Percentiles rank a stretch among this genome's conserved stretches.
phyloP scores from a whole-genome alignment of 2,329 filamentous ascomycete genomes.

The Neonectria sp. region DNA sequence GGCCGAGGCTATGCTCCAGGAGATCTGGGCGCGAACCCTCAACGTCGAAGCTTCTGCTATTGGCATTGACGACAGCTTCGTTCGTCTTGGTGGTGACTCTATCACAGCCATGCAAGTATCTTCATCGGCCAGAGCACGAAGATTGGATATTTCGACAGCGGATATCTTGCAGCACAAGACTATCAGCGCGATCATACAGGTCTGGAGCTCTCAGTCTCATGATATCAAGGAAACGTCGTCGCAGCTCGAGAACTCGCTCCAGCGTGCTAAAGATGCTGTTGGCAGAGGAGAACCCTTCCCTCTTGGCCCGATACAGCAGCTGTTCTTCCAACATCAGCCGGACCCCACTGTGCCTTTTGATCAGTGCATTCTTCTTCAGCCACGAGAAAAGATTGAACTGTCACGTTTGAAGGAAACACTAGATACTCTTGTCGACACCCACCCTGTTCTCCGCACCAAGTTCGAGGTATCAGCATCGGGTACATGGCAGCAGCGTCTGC shows the following conservation, averaged over 20 bases:
- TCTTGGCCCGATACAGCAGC: constrained; percentile 24
- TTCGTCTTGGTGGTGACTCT: constrained; percentile 64
- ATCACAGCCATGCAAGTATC: constrained; percentile 56
- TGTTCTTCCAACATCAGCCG: constrained; percentile 28
- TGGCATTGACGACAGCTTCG: constrained; percentile 62
- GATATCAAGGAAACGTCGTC: neutral
- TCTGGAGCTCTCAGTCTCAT: neutral
- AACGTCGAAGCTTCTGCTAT: constrained; percentile 48
- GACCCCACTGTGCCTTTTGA: constrained; percentile 21
- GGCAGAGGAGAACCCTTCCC: neutral
- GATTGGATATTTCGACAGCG: constrained; percentile 20
- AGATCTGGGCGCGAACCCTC: constrained; percentile 56
- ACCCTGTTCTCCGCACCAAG: too few species aligned
- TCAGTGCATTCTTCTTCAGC: constrained; percentile 23
- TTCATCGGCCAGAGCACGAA: constrained; percentile 12
- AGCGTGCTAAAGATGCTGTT: neutral
- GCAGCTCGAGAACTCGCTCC: neutral
- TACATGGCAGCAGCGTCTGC: too few species aligned
- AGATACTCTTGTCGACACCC: neutral
- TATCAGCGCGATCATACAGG: neutral
- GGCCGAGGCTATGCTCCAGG: constrained; percentile 43
- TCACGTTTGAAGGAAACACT: constrained; percentile 1
- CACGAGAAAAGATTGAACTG: neutral
- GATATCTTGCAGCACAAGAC: constrained; percentile 27
- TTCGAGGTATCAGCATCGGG: too few species aligned